phyloP scores from a whole-genome alignment of 176 grass and related monocot genomes.

The Ensete ventricosum region DNA sequence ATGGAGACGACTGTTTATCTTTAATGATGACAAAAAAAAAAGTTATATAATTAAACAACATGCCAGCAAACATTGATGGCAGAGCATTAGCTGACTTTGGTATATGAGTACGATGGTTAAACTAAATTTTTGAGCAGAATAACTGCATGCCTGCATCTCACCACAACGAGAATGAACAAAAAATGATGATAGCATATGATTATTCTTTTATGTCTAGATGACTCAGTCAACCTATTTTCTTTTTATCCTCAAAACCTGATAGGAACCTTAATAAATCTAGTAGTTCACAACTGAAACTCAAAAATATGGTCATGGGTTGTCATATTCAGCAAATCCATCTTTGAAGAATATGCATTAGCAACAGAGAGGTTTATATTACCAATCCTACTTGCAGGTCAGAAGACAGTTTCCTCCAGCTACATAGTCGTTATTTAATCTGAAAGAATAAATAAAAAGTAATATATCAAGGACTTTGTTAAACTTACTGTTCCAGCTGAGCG shows the following conservation, averaged over 20 bases:
- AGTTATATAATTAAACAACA: not conserved
- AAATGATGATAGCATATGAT: not conserved
- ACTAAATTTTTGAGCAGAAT: not conserved
- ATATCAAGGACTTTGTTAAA: slow-evolving; percentile 13
- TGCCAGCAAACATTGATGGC: too few relatives aligned
- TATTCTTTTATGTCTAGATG: not conserved
- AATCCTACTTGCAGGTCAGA: not conserved
- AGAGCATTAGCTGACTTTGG: not conserved
- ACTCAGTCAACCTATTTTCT: not conserved
- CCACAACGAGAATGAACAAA: not conserved
- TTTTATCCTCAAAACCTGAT: not conserved
- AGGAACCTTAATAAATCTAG: not conserved
- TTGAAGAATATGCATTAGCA: not conserved
- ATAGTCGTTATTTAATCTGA: not conserved
- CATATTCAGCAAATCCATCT: not conserved
- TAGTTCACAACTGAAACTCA: not conserved
- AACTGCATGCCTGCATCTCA: not conserved
- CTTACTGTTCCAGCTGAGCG: slow-evolving; percentile 98
- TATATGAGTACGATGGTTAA: not conserved
- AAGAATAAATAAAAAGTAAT: slow-evolving; percentile 6
- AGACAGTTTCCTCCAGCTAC: too few relatives aligned
- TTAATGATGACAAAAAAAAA: not conserved
- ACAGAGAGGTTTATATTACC: not conserved
- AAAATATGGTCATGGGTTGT: not conserved
- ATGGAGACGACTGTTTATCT: too few relatives aligned